A percentile compares a stretch with the other conserved stretches of the same genome.
These are phyloP conservation scores for Botryotinia convoluta DNA, from an alignment of 2,329 filamentous ascomycete genomes.

Conservation along the genomic window DNA sequence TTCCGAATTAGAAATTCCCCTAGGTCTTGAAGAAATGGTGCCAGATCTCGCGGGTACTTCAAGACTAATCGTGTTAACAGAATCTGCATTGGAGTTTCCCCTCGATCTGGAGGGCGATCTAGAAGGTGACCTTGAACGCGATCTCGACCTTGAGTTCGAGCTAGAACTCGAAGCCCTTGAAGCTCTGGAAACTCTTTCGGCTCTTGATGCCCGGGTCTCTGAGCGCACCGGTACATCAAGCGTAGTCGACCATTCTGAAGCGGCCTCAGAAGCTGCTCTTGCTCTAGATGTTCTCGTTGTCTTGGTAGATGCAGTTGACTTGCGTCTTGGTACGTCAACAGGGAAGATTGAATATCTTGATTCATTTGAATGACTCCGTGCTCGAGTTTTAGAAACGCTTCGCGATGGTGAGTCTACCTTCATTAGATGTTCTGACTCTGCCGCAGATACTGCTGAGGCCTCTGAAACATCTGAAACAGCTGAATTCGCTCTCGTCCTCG, in stretches of 20 bases:
- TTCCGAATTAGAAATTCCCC: conserved; percentile 14
- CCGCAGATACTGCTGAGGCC: background rate
- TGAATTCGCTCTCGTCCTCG: conserved; percentile 7
- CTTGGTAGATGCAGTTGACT: conserved; percentile 9
- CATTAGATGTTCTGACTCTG: background rate
- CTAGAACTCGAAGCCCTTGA: background rate
- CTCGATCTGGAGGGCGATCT: background rate
- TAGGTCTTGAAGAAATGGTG: background rate
- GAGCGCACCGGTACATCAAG: conserved; percentile 6
- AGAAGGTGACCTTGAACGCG: background rate
- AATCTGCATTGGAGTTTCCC: conserved; percentile 11
- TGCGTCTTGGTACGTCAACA: conserved; percentile 1
- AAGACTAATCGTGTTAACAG: background rate
- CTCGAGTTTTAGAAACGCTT: background rate
- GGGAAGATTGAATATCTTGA: conserved; percentile 17
- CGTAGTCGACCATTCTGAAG: conserved; percentile 9
- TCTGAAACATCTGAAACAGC: background rate
- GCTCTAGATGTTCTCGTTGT: background rate
- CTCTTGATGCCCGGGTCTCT: background rate
- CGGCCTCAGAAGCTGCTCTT: conserved; percentile 4
- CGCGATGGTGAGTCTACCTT: background rate
- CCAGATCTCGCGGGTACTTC: background rate
- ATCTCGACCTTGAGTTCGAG: background rate
- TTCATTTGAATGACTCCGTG: conserved; percentile 9
- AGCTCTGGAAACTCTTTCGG: background rate